A percentile compares a stretch with the other conserved stretches of the same genome.
These are phyloP conservation scores for Neltuma alba DNA, from an alignment of 306 rosid species.

Conservation along the genomic window DNA sequence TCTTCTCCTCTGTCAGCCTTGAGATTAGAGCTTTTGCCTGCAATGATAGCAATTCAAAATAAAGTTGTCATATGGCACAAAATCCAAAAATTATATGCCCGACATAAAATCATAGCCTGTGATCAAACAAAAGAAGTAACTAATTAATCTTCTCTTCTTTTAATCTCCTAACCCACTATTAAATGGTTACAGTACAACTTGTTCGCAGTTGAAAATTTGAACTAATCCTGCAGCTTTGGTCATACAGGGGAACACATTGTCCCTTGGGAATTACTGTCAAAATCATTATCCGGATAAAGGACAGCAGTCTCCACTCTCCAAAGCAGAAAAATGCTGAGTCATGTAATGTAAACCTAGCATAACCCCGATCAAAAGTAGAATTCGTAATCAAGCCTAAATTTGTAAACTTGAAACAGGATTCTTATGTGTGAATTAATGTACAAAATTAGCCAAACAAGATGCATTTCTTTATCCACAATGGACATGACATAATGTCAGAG, in stretches of 20 bases:
- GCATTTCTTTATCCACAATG: background rate
- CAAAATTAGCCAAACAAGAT: background rate
- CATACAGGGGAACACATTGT: slow-evolving; percentile 11
- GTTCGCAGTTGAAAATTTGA: slow-evolving; percentile 26
- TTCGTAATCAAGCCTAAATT: background rate
- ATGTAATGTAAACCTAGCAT: background rate
- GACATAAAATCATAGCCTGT: slow-evolving; percentile 4
- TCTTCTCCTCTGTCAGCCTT: slow-evolving; percentile 78
- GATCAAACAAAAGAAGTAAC: slow-evolving; percentile 19
- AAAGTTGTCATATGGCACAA: slow-evolving; percentile 18
- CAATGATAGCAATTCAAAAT: slow-evolving; percentile 36
- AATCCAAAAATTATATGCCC: slow-evolving; percentile 17
- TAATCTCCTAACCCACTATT: background rate
- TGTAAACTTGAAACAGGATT: slow-evolving; percentile 12
- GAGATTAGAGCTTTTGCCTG: slow-evolving; percentile 77
- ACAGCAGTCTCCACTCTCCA: slow-evolving; percentile 3
- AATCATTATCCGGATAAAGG: slow-evolving; percentile 12
- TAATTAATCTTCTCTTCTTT: background rate
- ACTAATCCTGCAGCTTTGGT: slow-evolving; percentile 18
- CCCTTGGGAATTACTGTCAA: background rate
- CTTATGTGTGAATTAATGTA: background rate
- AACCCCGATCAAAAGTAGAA: background rate
- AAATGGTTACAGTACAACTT: slow-evolving; percentile 7
- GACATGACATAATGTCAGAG: background rate
- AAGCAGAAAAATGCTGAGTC: slow-evolving; percentile 28